Conservation (phyloP, 2,329 filamentous ascomycete genomes). For the Chaetomium strumarium region DNA sequence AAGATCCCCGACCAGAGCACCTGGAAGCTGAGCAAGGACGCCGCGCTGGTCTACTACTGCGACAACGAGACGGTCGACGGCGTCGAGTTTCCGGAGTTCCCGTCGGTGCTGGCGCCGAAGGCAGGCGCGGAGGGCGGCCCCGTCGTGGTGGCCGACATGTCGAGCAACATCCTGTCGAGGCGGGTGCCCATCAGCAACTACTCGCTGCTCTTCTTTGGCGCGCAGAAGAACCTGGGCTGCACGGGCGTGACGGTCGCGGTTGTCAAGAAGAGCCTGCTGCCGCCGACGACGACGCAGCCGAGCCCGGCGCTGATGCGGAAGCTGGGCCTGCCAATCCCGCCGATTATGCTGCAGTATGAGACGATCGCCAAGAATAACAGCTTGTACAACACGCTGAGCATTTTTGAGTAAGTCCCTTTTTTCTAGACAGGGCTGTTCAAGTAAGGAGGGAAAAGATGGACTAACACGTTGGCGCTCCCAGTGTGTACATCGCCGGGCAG, state of each 20-base stretch:
- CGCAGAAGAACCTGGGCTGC: slow-evolving; percentile 88
- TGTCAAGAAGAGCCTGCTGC: slow-evolving; percentile 73
- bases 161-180: slow-evolving; percentile 84
- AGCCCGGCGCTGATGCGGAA: slow-evolving; percentile 63
- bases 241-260: slow-evolving; percentile 84
- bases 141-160: slow-evolving; percentile 88
- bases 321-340: slow-evolving; percentile 70
- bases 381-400: slow-evolving; percentile 91
- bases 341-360: slow-evolving; percentile 76
- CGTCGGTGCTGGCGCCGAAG: slow-evolving; percentile 53
- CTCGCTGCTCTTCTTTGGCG: slow-evolving; percentile 82
- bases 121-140: slow-evolving; percentile 51
- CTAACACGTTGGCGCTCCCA: background rate
- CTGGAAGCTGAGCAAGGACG: slow-evolving; percentile 66
- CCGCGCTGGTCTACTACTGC: slow-evolving; percentile 80
- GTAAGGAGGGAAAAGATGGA: background rate
- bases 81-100: slow-evolving; percentile 78
- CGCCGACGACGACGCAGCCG: slow-evolving; percentile 60
- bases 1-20: slow-evolving; percentile 69
- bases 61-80: slow-evolving; percentile 94
- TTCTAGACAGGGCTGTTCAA: background rate
- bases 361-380: slow-evolving; percentile 88
- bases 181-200: slow-evolving; percentile 73
- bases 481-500: slow-evolving; percentile 84
- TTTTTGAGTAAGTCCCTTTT: slow-evolving; percentile 61